Evolutionary conservation across 176 grass and related monocot genomes (phyloP), one percentile per base, ranked within the genome.

Genomic region (Ensete ventricosum): DNA sequence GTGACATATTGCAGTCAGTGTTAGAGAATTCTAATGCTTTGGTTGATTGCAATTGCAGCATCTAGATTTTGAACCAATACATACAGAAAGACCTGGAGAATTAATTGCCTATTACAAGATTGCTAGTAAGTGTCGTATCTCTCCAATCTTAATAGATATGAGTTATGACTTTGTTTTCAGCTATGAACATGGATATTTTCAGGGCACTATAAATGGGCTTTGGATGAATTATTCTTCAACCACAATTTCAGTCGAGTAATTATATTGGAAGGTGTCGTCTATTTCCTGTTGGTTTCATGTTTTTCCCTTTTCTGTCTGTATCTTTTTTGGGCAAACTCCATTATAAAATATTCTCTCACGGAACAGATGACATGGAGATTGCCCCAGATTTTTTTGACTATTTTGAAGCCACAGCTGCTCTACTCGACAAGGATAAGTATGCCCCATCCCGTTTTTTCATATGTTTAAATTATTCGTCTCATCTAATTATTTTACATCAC

Each of bases 291-390:
- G 69, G 48, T 69, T 81, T 55, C 53, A 12, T 65, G 27, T 21
- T 27, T 72, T 78, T 77, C 70, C 26, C 80, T 77, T 53, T 86
- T 54, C 43, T 73, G 52, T 57, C 69, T 60, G 7, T 12, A 64
- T 52, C 0, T 8, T 53, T 78, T 73, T 49, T 83, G 23, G 78
- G 11, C 62, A 67, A 77, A 55, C 23, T 50, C 78, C 24, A 64
- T 50, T 76, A 67, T 58, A 64, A 88, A 12, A 63, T 68, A 51
- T 52, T 14, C 22, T 50, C 2, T 52, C 85, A 55, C 27, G 76
- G 82, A 91, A 83, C 68, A 99, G 90, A 99, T 99, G 95, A 99
- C 77, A 99, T 99, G 90, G 95, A 94, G 82, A 99, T 99, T 59
- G 88, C 90, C 23, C 88, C 81, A 48, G 90, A 99, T 82, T 99